A percentile compares a stretch with the other conserved stretches of the same genome.
These are phyloP conservation scores for Aspergillus sp. DNA, from an alignment of 2,329 filamentous ascomycete species.

Conservation along the genomic window DNA sequence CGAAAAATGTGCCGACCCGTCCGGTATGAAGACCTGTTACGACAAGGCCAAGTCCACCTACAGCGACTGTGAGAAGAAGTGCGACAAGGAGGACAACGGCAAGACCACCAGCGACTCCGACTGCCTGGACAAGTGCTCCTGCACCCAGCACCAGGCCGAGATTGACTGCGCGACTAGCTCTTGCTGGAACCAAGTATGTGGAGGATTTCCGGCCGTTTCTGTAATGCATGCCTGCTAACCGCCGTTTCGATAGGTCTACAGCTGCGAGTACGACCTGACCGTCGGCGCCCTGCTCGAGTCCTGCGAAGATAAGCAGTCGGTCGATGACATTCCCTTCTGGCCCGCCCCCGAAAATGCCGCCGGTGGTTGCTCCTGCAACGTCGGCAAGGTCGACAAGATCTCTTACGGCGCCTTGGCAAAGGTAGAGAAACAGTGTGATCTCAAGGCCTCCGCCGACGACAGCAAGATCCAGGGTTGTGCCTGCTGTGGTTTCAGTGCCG, in stretches of 20 bases:
- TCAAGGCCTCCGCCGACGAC: background rate
- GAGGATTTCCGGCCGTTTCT: too few species aligned
- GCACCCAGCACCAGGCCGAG: conserved; percentile 3
- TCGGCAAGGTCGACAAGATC: conserved; percentile 5
- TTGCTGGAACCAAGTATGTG: conserved; percentile 20
- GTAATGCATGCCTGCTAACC: background rate
- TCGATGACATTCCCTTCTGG: conserved; percentile 16
- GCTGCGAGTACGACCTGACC: conserved; percentile 1
- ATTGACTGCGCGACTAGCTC: conserved; percentile 14
- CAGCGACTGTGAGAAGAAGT: conserved; percentile 13
- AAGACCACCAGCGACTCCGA: conserved; percentile 6
- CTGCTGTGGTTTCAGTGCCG: conserved; percentile 17
- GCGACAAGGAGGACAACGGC: conserved; percentile 4
- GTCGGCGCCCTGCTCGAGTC: conserved; percentile 1
- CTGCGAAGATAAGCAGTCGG: conserved; percentile 1
- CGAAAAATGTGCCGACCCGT: conserved; percentile 11
- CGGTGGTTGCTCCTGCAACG: conserved; percentile 21
- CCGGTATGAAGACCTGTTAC: conserved; percentile 13
- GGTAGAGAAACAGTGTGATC: background rate
- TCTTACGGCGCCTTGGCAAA: background rate
- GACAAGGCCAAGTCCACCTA: conserved; percentile 5
- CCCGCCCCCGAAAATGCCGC: conserved; percentile 16
- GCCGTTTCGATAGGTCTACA: background rate
- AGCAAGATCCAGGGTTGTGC: conserved; percentile 6
- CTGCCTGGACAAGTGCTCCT: conserved; percentile 18